Conservation (phyloP, 2,329 filamentous ascomycete species). For the Aurifilum marmelostoma region DNA sequence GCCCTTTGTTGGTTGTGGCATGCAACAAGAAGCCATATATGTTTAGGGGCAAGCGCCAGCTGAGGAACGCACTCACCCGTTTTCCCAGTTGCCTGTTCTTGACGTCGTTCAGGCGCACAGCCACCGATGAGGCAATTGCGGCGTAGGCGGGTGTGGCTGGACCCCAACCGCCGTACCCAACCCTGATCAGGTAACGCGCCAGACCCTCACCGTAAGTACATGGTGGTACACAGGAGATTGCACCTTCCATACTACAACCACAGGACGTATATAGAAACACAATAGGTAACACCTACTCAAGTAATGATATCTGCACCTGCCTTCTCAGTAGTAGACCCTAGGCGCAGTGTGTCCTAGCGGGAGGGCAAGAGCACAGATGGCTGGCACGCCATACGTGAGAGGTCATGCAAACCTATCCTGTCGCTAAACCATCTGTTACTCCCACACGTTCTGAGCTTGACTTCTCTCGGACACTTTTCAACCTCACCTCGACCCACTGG, state of each 20-base stretch:
- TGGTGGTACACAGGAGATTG: background rate
- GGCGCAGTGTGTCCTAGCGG: background rate
- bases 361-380: background rate
- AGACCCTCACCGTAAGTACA: too few species aligned
- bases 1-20: background rate
- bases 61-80: background rate
- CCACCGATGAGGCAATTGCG: conserved; percentile 8
- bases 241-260: background rate
- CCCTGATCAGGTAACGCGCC: background rate
- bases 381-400: background rate
- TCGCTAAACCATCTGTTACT: too few species aligned
- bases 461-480: background rate
- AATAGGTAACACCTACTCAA: background rate
- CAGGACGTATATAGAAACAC: too few species aligned
- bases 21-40: background rate
- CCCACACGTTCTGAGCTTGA: background rate
- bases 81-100: background rate
- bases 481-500: background rate
- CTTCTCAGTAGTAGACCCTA: background rate
- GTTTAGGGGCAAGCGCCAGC: too few species aligned
- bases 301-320: background rate
- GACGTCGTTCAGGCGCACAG: background rate
- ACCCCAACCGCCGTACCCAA: too few species aligned
- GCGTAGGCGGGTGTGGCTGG: conserved; percentile 2
- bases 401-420: background rate